Conservation (phyloP, 2,329 filamentous ascomycete genomes). For the Bisporella sp. region DNA sequence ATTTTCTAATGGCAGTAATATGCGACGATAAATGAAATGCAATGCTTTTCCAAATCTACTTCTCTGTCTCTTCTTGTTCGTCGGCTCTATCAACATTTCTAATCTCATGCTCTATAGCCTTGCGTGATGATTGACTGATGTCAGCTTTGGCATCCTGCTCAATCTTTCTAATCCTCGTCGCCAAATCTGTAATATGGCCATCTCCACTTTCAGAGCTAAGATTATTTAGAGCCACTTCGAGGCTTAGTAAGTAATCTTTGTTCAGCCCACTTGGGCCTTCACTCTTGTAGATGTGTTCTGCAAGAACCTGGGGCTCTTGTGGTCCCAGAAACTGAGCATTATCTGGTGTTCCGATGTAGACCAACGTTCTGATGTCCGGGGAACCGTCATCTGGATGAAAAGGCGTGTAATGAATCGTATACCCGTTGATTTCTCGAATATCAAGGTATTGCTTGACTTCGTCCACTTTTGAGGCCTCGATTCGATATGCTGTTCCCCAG, state of each 20-base stretch:
- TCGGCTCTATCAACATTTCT: constrained; percentile 41
- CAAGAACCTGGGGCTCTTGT: constrained; percentile 71
- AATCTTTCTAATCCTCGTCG: constrained; percentile 60
- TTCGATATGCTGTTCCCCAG: constrained; percentile 92
- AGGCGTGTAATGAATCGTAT: constrained; percentile 84
- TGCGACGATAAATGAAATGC: constrained; percentile 23
- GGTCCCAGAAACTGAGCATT: constrained; percentile 89
- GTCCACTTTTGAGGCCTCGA: constrained; percentile 61
- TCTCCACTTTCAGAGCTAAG: constrained; percentile 74
- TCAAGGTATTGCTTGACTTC: constrained; percentile 88
- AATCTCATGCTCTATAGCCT: constrained; percentile 30
- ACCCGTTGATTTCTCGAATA: constrained; percentile 95
- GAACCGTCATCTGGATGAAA: constrained; percentile 55
- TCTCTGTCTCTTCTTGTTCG: constrained; percentile 54
- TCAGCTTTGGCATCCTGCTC: constrained; percentile 30
- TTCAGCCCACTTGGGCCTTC: constrained; percentile 83
- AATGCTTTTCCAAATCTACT: constrained; percentile 25
- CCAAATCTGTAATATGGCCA: constrained; percentile 78
- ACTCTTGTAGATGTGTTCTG: constrained; percentile 72
- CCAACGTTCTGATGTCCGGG: constrained; percentile 49
- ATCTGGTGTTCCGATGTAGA: constrained; percentile 90
- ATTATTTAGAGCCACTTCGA: constrained; percentile 68
- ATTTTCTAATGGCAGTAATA: constrained; percentile 13
- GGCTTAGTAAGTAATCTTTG: constrained; percentile 75
- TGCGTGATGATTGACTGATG: constrained; percentile 11